Base-by-base conservation (phyloP, 2,329 filamentous ascomycete genomes). In the Stylonectria norvegica region DNA sequence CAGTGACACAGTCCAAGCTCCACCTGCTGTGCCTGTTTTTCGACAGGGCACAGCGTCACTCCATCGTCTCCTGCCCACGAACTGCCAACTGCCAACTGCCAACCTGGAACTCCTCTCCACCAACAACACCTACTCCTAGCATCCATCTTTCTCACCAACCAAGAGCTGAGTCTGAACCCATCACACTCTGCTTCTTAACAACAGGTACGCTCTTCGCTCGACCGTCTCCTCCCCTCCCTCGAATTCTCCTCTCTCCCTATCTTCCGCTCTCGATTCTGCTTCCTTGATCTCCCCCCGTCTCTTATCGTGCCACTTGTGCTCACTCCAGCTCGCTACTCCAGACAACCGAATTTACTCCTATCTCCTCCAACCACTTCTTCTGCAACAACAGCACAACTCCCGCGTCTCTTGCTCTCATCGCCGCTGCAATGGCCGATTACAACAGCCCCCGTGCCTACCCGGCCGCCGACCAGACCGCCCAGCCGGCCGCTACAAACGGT, bases 401-500 rank as follows among this genome's bases (percentile, higher is more conserved):
- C 40, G 32, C 40, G 4, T 27, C 30, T 10, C 20, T 54, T 51
- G 50, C 50, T 50, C 49, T 43, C 14, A n/a, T 25, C 30, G 41
- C 40, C 20, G 20, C 37, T 34, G 29, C 39, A 6, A 42, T 42
- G 39, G 39, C 39, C 20, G 39, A 42, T 29, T n/a, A n/a, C n/a
- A n/a, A n/a, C n/a, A n/a, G n/a, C n/a, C n/a, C n/a, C n/a, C n/a
- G n/a, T n/a, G 32, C 11, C 30, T 9, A 15, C 15, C 12, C 22
- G 54, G 73, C 25, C 40, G 32, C 49, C 49, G 36, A 53, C 40
- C 55, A 56, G 53, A 50, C 53, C 32, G 53, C 56, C 46, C 42
- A 60, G 50, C 56, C 62, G 42, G 55, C 57, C 20, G 56, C 64
- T 57, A 60, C 63, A 63, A 76, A 75, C 63, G 72, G 71, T 59